Conservation (phyloP, 2,329 filamentous ascomycete genomes). For the Rachicladosporium sp. region DNA sequence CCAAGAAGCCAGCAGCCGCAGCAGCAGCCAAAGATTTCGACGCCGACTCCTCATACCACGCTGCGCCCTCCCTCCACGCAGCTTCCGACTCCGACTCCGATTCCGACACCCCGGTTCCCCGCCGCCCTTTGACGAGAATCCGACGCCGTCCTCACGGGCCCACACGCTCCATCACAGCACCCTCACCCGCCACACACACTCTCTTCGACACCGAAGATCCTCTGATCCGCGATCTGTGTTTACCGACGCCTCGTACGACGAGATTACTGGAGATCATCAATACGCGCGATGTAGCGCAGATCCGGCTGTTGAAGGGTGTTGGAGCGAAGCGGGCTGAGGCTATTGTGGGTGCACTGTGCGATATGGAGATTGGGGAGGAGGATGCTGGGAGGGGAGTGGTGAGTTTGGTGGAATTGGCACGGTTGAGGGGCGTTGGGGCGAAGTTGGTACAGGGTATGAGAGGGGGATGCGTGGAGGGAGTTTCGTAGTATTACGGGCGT, state of each 20-base stretch:
- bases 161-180: constrained; percentile 6
- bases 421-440: constrained; percentile 36
- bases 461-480: neutral
- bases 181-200: constrained; percentile 7
- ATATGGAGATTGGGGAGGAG: constrained; percentile 29
- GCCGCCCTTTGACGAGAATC: constrained; percentile 27
- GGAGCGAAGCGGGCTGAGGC: constrained; percentile 57
- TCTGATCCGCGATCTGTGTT: too few species aligned
- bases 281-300: constrained; percentile 53
- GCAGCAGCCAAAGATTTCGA: too few species aligned
- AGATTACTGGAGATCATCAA: constrained; percentile 60
- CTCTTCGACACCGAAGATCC: constrained; percentile 18
- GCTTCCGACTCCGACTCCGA: constrained; percentile 24
- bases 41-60: too few species aligned
- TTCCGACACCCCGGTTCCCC: too few species aligned
- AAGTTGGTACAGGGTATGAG: constrained; percentile 41
- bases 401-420: constrained; percentile 31
- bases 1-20: too few species aligned
- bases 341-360: constrained; percentile 36
- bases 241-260: constrained; percentile 44
- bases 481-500: too few species aligned
- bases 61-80: constrained; percentile 18
- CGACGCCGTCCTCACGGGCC: constrained; percentile 4
- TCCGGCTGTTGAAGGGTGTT: constrained; percentile 56
- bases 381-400: constrained; percentile 16